Evolutionary conservation across 495 filamentous ascomycete genomes (phyloP).

Genomic region (Staphylotrichum tortipilum): DNA sequence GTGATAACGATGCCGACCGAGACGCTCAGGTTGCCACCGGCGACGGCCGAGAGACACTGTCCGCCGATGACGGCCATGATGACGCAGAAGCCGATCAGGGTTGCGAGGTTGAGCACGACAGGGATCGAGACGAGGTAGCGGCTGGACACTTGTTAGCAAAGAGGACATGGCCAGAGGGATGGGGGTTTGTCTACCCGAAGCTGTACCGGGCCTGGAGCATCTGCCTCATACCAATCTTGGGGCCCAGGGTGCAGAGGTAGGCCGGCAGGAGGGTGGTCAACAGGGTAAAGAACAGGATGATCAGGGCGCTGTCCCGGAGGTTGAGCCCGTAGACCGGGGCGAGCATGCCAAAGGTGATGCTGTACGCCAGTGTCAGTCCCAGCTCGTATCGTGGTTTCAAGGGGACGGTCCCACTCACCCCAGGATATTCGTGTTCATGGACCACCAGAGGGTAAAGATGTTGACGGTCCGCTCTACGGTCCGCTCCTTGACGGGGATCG

Average conservation of each 20-base stretch:
- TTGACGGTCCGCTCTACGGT: constrained; percentile 40
- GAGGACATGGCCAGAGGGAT: not conserved
- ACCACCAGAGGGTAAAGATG: constrained; percentile 40
- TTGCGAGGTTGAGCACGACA: constrained; percentile 43
- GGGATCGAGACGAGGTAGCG: constrained; percentile 37
- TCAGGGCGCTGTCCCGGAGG: constrained; percentile 38
- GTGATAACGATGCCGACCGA: constrained; percentile 46
- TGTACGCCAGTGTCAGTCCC: constrained; percentile 6
- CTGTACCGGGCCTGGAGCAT: constrained; percentile 48
- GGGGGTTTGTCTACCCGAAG: constrained; percentile 33
- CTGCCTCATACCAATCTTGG: constrained; percentile 46
- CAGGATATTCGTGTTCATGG: constrained; percentile 35
- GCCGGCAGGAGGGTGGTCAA: constrained; percentile 40
- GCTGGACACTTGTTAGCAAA: constrained; percentile 7
- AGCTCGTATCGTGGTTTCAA: too few relatives aligned
- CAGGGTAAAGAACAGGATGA: constrained; percentile 50
- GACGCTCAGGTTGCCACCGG: constrained; percentile 38
- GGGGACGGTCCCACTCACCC: constrained; percentile 27
- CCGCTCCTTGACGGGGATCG: constrained; percentile 44
- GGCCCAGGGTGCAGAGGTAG: constrained; percentile 43
- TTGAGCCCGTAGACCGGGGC: constrained; percentile 42
- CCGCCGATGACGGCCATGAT: constrained; percentile 41
- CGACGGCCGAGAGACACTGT: constrained; percentile 43
- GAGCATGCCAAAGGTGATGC: constrained; percentile 50
- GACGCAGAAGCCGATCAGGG: constrained; percentile 41